Base-by-base conservation (phyloP, 2,329 filamentous ascomycete species). In the Colletotrichum musae region DNA sequence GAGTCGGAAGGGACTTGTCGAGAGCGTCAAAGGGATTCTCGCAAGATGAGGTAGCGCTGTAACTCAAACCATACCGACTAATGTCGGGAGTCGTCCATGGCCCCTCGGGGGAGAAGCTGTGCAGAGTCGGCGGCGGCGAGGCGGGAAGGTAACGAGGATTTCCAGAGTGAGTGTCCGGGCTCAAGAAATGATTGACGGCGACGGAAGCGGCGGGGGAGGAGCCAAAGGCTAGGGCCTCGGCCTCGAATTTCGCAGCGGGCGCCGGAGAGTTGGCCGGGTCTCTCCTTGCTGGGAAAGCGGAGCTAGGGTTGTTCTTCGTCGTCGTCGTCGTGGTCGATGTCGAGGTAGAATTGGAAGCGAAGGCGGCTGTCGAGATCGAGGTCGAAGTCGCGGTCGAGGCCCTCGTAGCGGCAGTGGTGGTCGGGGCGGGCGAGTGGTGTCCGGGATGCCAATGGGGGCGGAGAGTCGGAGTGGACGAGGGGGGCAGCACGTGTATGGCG, bases 61-160 rank as follows among this genome's bases (percentile, higher is more conserved):
- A 72, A 28, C 71, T 77, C 71, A 75, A 70, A 76, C 72, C 78
- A 80, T 80, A 70, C 66, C 76, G 77, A 63, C 73, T 72, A 58
- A 62, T 73, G 41, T 76, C 73, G 43, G 68, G 62, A 39, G 66
- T 70, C 53, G 65, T 58, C 72, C 71, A 72, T 63, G 54, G 64
- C 58, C 58, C 52, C 39, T 48, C 47, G 5, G 59, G 50, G 16
- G 26, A 56, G 43, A 59, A 60, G 24, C 43, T 54, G 59, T 54
- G 32, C 4, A 36, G 39, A n/a, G 66, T 66, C 15, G 50, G 57
- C 6, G 56, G 64, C 39, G 66, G 66, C 54, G 66, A 69, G n/a
- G 61, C 62, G 18, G 56, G 62, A 18, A 61, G 68, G 41, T 64
- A 64, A 21, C 59, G 62, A 58, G 62, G 58, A 54, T 63, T 63